Conservation (phyloP, 2,329 filamentous ascomycete genomes). For the Calonectria leucothoes region DNA sequence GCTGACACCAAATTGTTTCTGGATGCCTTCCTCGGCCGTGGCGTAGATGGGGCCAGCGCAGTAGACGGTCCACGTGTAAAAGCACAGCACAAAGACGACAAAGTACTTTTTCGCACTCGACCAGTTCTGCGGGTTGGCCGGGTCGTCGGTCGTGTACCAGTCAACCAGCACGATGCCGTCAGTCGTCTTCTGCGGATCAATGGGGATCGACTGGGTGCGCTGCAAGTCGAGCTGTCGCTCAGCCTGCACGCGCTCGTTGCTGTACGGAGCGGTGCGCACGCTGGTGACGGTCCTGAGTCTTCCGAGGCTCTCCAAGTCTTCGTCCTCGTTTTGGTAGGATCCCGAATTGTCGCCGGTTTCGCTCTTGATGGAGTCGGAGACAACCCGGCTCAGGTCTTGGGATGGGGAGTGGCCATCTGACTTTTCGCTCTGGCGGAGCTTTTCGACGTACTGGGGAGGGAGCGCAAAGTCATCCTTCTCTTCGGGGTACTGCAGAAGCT, state of each 20-base stretch:
- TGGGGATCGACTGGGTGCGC: slow-evolving; percentile 55
- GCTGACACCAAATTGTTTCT: slow-evolving; percentile 63
- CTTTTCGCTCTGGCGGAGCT: not conserved
- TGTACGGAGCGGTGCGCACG: slow-evolving; percentile 46
- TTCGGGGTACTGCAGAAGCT: slow-evolving; percentile 68
- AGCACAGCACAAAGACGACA: slow-evolving; percentile 58
- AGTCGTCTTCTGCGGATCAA: slow-evolving; percentile 60
- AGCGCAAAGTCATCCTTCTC: slow-evolving; percentile 66
- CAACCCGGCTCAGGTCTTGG: not conserved
- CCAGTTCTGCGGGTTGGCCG: slow-evolving; percentile 68
- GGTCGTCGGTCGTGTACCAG: slow-evolving; percentile 66
- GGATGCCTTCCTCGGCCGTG: slow-evolving; percentile 59
- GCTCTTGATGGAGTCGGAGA: not conserved
- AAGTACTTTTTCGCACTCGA: slow-evolving; percentile 53
- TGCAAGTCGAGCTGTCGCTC: not conserved
- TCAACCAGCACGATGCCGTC: slow-evolving; percentile 64
- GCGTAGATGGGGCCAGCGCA: slow-evolving; percentile 60
- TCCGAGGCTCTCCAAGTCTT: not conserved
- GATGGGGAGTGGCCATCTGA: not conserved
- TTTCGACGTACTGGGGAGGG: slow-evolving; percentile 47
- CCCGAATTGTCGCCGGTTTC: not conserved
- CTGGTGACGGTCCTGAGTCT: slow-evolving; percentile 4
- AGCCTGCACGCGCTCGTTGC: slow-evolving; percentile 32
- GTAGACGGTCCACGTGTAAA: slow-evolving; percentile 72
- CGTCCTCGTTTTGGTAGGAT: slow-evolving; percentile 15